These are phyloP conservation scores for Sicyos edulis DNA, from an alignment of 306 rosid genomes.

Conservation along the genomic window DNA sequence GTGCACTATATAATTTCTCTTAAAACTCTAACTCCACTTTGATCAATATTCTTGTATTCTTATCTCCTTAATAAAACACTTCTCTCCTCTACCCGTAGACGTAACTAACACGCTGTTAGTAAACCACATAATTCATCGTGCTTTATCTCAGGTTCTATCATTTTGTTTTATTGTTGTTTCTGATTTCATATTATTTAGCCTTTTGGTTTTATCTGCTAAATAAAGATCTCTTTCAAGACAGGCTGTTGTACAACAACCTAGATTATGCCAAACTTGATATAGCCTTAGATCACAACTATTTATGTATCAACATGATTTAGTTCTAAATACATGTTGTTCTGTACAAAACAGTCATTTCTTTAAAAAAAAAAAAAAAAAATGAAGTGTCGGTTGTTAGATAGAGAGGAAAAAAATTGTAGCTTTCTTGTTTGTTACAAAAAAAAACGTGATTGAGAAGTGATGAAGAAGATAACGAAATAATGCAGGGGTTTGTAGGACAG, in stretches of 20 bases:
- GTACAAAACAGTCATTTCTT: background rate
- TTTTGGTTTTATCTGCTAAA: too few species aligned
- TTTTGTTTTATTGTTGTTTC: too few species aligned
- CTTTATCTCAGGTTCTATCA: too few species aligned
- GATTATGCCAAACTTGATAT: background rate
- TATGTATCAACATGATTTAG: background rate
- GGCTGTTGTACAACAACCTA: background rate
- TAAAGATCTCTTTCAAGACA: background rate
- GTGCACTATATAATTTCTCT: too few species aligned
- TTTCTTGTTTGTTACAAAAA: background rate
- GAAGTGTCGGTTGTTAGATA: background rate
- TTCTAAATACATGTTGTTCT: background rate
- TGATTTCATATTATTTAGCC: too few species aligned
- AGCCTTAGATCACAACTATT: background rate
- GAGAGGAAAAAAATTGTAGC: background rate
- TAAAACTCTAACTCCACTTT: too few species aligned
- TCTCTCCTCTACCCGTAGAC: too few species aligned
- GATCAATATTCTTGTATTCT: too few species aligned
- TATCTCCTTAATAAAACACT: too few species aligned
- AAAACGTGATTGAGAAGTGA: constrained; percentile 1
- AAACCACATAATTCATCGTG: too few species aligned
- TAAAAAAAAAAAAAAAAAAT: too few species aligned
- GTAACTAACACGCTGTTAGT: too few species aligned
- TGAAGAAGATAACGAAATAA: background rate
- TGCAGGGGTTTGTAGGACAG: background rate